phyloP scores from a whole-genome alignment of 352 stramenopile species.

The Pilasporangium apinafurcum region DNA sequence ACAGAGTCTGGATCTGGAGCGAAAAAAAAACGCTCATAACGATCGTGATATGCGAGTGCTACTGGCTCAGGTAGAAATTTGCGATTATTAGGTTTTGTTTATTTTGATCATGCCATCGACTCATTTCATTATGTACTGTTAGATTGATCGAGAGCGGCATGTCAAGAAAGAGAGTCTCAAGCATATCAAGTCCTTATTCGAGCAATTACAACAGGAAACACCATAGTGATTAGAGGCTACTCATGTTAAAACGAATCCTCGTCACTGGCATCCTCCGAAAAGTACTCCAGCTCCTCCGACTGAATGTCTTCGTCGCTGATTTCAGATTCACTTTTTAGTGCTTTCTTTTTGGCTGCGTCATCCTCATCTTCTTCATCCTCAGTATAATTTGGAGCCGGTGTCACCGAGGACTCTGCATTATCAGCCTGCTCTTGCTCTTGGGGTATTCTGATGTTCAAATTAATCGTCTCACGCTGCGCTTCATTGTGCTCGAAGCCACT shows the following conservation, averaged over 20 bases:
- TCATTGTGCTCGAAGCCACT: not conserved
- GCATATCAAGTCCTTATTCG: conserved; percentile 74
- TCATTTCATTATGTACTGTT: not conserved
- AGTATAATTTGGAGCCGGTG: not conserved
- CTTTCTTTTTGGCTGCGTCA: conserved; percentile 34
- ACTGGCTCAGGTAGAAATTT: conserved; percentile 37
- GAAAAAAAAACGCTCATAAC: conserved; percentile 33
- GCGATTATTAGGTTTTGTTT: not conserved
- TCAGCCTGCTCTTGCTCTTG: conserved; percentile 1
- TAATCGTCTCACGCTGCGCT: not conserved
- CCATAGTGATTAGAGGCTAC: conserved; percentile 10
- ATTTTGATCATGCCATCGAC: not conserved
- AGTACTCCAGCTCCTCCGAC: conserved; percentile 79
- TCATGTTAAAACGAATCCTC: conserved; percentile 71
- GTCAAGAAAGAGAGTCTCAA: conserved; percentile 61
- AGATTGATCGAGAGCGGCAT: conserved; percentile 66
- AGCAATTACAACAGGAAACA: conserved; percentile 54
- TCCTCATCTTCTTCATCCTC: conserved; percentile 15
- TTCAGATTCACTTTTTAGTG: conserved; percentile 38
- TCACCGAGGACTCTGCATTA: not conserved
- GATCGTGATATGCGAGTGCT: conserved; percentile 65
- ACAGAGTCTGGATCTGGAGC: conserved; percentile 31
- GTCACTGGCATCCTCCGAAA: conserved; percentile 74
- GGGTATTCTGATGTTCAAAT: not conserved
- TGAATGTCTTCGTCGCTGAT: conserved; percentile 59